These are phyloP conservation scores for Lagenidium giganteum DNA, from an alignment of 352 stramenopile genomes.

Conservation along the genomic window DNA sequence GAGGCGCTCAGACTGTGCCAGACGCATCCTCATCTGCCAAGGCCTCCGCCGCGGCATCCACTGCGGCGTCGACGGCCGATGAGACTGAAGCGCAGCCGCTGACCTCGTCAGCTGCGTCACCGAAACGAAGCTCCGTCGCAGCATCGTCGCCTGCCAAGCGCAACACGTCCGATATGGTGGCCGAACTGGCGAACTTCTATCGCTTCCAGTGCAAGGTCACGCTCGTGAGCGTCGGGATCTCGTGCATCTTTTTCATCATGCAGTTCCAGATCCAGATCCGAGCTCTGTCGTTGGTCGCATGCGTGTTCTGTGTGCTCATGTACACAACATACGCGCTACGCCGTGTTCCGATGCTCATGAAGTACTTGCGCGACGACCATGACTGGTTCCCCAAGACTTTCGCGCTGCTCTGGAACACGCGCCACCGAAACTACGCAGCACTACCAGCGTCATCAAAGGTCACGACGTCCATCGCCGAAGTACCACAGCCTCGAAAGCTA, in stretches of 20 bases:
- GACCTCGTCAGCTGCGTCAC: no score
- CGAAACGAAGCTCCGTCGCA: no score
- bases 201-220: conserved; percentile 6
- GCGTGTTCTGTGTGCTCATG: conserved; percentile 9
- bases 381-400: conserved; percentile 2
- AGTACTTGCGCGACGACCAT: conserved; percentile 7
- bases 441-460: no score
- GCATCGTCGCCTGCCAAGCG: not conserved
- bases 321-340: conserved; percentile 5
- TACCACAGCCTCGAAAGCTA: no score
- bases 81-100: no score
- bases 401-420: conserved; percentile 3
- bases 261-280: conserved; percentile 2
- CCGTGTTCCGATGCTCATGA: conserved; percentile 8
- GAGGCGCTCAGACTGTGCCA: no score
- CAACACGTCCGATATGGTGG: not conserved
- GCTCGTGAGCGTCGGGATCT: not conserved
- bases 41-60: no score
- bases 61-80: no score
- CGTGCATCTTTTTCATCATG: conserved; percentile 3
- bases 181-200: conserved; percentile 1
- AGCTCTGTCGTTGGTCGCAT: conserved; percentile 3
- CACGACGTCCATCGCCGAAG: no score
- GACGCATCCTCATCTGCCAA: no score
- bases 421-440: no score